Evolutionary conservation across 495 filamentous ascomycete species (phyloP).

Genomic region (Mytilinidion resinicola): DNA sequence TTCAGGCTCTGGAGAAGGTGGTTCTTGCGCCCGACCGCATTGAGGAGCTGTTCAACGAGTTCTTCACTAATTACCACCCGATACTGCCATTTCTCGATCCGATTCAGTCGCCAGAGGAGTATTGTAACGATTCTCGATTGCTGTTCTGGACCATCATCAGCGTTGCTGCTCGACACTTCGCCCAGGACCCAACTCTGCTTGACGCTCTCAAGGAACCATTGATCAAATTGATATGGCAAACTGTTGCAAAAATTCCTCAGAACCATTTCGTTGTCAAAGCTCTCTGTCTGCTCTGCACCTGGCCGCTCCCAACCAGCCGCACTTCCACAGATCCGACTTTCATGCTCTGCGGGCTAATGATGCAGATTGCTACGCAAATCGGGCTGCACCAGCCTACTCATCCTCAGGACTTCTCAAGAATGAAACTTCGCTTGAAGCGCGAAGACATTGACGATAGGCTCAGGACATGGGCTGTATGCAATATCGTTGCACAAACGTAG

Average conservation of each 20-base stretch:
- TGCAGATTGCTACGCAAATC: constrained; percentile 86
- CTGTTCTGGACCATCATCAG: constrained; percentile 85
- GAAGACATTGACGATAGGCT: constrained; percentile 82
- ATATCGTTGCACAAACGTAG: constrained; percentile 80
- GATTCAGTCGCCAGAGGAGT: constrained; percentile 59
- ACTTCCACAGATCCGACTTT: constrained; percentile 85
- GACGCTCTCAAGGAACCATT: constrained; percentile 65
- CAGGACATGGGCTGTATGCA: constrained; percentile 85
- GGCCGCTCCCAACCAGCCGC: constrained; percentile 82
- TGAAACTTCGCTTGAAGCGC: constrained; percentile 72
- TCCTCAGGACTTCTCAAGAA: constrained; percentile 82
- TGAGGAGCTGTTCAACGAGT: constrained; percentile 68
- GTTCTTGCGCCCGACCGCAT: constrained; percentile 66
- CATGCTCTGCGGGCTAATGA: constrained; percentile 84
- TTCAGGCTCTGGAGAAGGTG: constrained; percentile 60
- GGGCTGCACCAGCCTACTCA: constrained; percentile 86
- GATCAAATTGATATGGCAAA: constrained; percentile 72
- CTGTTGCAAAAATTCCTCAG: constrained; percentile 73
- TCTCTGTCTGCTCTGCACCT: constrained; percentile 79
- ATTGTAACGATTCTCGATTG: constrained; percentile 64
- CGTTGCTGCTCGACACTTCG: constrained; percentile 71
- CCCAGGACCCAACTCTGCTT: constrained; percentile 57
- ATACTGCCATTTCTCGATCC: constrained; percentile 78
- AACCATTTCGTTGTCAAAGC: constrained; percentile 90
- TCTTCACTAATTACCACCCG: constrained; percentile 74